These are phyloP conservation scores for Trichoderma asperelloides DNA, from an alignment of 495 filamentous ascomycete species.

Conservation along the genomic window DNA sequence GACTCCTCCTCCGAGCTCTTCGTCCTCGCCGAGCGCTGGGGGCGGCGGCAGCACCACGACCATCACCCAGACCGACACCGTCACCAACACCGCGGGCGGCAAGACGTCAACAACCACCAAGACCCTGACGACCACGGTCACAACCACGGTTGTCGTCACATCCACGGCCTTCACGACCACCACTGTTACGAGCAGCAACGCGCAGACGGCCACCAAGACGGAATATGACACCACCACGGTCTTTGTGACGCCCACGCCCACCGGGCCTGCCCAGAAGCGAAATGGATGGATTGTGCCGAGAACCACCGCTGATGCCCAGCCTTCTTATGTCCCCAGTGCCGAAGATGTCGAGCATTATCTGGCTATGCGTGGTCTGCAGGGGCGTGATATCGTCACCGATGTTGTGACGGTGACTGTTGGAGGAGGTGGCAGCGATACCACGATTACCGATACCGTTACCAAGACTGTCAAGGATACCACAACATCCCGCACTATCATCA, in stretches of 20 bases:
- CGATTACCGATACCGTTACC: neutral
- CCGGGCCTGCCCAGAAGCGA: neutral
- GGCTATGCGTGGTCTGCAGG: neutral
- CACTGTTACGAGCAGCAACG: constrained; percentile 13
- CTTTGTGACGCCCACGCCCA: constrained; percentile 3
- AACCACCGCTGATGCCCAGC: neutral
- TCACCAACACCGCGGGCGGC: neutral
- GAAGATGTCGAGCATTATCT: neutral
- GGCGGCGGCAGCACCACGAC: neutral
- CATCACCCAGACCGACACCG: constrained; percentile 11
- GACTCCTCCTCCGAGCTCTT: neutral
- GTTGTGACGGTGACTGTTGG: constrained; percentile 8
- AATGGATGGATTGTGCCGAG: neutral
- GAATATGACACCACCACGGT: constrained; percentile 12
- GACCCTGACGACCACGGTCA: constrained; percentile 2
- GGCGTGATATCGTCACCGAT: constrained; percentile 9
- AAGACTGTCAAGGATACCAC: neutral
- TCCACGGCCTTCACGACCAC: constrained; percentile 12
- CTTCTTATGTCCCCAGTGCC: neutral
- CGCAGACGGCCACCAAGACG: constrained; percentile 10
- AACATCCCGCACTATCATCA: constrained; percentile 10
- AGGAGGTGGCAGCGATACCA: constrained; percentile 5
- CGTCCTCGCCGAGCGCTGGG: neutral
- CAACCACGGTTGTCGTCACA: constrained; percentile 7
- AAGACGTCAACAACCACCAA: neutral